Percentiles rank a stretch among this genome's conserved stretches.
Evolutionary conservation across 1,284 basidiomycete species (phyloP).

Genomic region (Fomitopsis schrenkii): DNA sequence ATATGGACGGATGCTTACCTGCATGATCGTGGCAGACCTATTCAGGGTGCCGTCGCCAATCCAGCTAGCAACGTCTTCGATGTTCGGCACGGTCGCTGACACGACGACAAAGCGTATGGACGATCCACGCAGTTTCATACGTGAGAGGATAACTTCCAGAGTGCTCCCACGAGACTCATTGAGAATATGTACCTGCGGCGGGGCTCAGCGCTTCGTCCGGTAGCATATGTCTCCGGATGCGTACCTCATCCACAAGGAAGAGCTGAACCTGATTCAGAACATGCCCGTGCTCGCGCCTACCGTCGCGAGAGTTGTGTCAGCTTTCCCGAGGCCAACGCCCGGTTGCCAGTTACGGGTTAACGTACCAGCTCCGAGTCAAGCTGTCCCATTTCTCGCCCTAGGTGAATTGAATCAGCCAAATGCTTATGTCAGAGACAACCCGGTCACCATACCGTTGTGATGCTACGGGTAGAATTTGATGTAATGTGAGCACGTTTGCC

Average conservation of each 20-base stretch:
- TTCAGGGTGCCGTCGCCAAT: conserved; percentile 52
- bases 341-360: not conserved
- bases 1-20: conserved; percentile 40
- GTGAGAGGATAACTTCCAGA: conserved; percentile 88
- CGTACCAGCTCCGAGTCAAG: conserved; percentile 77
- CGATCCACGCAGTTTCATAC: conserved; percentile 81
- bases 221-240: conserved; percentile 9
- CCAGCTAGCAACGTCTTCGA: conserved; percentile 88
- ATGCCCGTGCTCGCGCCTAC: conserved; percentile 59
- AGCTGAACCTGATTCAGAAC: conserved; percentile 70
- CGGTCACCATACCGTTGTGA: conserved; percentile 61
- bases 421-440: no score
- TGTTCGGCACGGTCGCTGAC: conserved; percentile 94
- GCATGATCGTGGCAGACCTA: conserved; percentile 64
- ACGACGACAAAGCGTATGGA: conserved; percentile 82
- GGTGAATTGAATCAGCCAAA: not conserved
- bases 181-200: conserved; percentile 80
- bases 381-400: conserved; percentile 96
- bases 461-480: conserved; percentile 32
- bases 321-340: not conserved
- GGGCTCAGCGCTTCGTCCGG: not conserved
- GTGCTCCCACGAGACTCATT: conserved; percentile 88
- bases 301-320: not conserved
- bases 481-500: not conserved
- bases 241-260: conserved; percentile 89